These are phyloP conservation scores for Saksenaea oblongispora DNA, from an alignment of 371 early-diverging fungal genomes.

Conservation along the genomic window DNA sequence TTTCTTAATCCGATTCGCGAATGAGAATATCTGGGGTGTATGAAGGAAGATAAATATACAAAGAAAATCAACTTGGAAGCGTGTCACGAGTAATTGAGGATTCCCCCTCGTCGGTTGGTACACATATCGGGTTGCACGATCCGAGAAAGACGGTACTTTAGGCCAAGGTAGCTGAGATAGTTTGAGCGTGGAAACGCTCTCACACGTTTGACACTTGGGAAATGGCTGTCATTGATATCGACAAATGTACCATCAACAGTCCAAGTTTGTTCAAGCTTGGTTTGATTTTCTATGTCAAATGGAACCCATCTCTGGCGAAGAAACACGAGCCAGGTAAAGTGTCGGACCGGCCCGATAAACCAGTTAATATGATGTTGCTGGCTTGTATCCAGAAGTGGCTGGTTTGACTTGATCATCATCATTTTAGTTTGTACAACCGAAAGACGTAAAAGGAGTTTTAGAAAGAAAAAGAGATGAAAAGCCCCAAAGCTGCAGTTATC, in stretches of 20 bases:
- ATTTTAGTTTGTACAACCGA: background rate
- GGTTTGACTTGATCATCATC: background rate
- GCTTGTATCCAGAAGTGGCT: background rate
- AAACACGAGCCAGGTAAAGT: constrained; percentile 43
- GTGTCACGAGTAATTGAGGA: background rate
- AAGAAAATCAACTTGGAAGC: background rate
- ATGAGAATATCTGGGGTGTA: background rate
- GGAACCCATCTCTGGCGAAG: constrained; percentile 39
- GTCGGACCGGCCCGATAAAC: background rate
- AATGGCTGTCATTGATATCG: constrained; percentile 34
- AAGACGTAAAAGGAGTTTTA: background rate
- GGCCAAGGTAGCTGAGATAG: constrained; percentile 39
- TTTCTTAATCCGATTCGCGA: background rate
- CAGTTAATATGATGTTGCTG: background rate
- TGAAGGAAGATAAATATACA: background rate
- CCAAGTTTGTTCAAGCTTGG: constrained; percentile 35
- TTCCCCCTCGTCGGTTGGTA: background rate
- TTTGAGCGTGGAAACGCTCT: constrained; percentile 37
- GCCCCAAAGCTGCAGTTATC: background rate
- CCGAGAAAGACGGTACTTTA: constrained; percentile 39
- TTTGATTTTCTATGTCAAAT: constrained; percentile 34
- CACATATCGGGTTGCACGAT: constrained; percentile 42
- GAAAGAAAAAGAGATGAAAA: constrained; percentile 2
- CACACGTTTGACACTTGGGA: constrained; percentile 33
- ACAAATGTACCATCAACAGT: constrained; percentile 40